Evolutionary conservation across 306 rosid species (phyloP), one percentile per base, ranked within the genome.

Genomic region (Malus fusca): DNA sequence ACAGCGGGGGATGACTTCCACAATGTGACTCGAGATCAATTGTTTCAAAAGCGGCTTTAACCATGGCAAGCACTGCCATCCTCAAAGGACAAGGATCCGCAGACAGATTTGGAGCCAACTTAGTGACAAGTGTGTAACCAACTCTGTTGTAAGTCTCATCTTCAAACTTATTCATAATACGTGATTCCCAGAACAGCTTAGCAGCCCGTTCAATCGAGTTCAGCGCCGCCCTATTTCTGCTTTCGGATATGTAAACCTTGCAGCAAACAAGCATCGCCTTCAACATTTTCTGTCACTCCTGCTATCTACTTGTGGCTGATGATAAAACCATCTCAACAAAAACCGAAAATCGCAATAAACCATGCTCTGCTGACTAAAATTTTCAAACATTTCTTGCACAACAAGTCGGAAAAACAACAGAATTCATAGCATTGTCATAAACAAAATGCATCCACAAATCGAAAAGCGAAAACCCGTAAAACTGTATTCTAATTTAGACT

Each of bases 201-300:
- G 90, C 89, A 69, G 97, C 97, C 73, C 30, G 69, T 75, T 92
- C 98, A 22, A 90, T 90, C 3, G 86, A 75, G 53, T 91, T 93
- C 66, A 95, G 76, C 2, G 93, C 98, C 66, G 33, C 77, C 82
- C 77, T 87, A 83, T 88, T 92, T 77, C 99, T 80, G 84, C 93
- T 92, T 74, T 95, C 98, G 62, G 99, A 95, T 73, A 92, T 84
- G 83, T 95, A 92, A 25, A 95, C 89, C 84, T 95, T 95, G 91
- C 97, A 95, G 83, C 98, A 92, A 75, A 84, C 96, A 59, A 95
- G 89, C 81, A 90, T 80, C 46, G 81, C 30, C 79, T 82, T 85
- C 61, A 86, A 77, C 96, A 93, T 93, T 77, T 43, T 79, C 55
- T 56, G 72, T 67, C 66, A 63, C 71, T 68, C 52, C 68, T 31